Conservation (phyloP, 495 filamentous ascomycete genomes). For the Talaromyces trachyspermus region DNA sequence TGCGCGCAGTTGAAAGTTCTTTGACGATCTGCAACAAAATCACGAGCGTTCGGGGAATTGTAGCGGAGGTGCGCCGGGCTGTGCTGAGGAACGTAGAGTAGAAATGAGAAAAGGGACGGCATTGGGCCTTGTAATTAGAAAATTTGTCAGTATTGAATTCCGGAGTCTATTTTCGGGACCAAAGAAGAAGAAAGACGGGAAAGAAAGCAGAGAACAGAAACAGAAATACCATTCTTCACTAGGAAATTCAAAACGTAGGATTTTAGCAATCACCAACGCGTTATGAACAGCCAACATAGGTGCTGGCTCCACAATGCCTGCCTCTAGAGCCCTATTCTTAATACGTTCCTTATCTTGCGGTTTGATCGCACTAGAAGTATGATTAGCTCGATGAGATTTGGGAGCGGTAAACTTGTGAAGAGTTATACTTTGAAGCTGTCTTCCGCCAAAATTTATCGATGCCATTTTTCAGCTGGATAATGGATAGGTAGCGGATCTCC, state of each 20-base stretch:
- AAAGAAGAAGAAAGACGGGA: not conserved
- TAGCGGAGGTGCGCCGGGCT: conserved; percentile 37
- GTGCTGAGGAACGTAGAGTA: conserved; percentile 46
- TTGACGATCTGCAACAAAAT: conserved; percentile 82
- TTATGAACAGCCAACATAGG: conserved; percentile 73
- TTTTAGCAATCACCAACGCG: conserved; percentile 78
- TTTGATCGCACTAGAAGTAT: conserved; percentile 50
- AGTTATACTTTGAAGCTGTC: conserved; percentile 51
- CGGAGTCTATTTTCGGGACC: not conserved
- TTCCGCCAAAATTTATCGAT: conserved; percentile 92
- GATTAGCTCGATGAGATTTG: conserved; percentile 14
- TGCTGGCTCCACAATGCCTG: conserved; percentile 66
- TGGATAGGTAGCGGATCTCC: conserved; percentile 76
- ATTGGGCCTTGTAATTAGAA: conserved; percentile 33
- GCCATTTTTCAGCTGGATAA: conserved; percentile 92
- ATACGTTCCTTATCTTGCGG: conserved; percentile 70
- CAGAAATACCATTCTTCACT: conserved; percentile 55
- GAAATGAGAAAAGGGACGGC: conserved; percentile 48
- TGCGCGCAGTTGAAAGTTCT: conserved; percentile 72
- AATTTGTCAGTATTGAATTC: conserved; percentile 9
- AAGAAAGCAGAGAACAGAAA: not conserved
- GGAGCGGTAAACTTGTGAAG: not conserved
- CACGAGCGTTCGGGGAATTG: conserved; percentile 65
- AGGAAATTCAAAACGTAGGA: conserved; percentile 83
- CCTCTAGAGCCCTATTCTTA: conserved; percentile 61